Percentiles rank a stretch among this genome's conserved stretches.
Evolutionary conservation across 257 asterid species (phyloP).

Genomic region (Galeopsis tetrahit): DNA sequence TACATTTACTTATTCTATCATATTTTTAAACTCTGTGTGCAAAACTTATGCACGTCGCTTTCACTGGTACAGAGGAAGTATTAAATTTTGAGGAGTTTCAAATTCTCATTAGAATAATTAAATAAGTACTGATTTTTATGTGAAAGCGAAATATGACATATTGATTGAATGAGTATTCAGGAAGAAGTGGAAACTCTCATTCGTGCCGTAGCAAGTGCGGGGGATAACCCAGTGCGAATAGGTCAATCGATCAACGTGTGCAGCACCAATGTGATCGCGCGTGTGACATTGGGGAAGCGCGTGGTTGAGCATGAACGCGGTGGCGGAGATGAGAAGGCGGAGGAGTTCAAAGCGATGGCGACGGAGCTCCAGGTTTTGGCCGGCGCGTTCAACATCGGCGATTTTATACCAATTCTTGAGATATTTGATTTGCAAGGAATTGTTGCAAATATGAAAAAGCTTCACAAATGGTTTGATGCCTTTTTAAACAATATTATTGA

Average conservation of each 20-base stretch:
- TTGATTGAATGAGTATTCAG: too few species aligned
- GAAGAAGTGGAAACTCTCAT: constrained; percentile 66
- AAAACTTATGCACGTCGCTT: too few species aligned
- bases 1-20: too few species aligned
- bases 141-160: too few species aligned
- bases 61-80: too few species aligned
- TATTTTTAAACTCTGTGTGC: too few species aligned
- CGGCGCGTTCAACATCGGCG: constrained; percentile 83
- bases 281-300: constrained; percentile 70
- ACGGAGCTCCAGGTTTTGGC: constrained; percentile 76
- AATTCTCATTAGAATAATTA: too few species aligned
- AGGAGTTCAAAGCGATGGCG: constrained; percentile 81
- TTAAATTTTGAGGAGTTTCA: too few species aligned
- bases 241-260: constrained; percentile 69
- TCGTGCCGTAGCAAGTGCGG: constrained; percentile 51
- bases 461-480: constrained; percentile 71
- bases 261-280: constrained; percentile 69
- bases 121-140: too few species aligned
- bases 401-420: constrained; percentile 75
- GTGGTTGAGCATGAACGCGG: constrained; percentile 67
- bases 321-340: constrained; percentile 73
- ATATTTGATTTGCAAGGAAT: constrained; percentile 76
- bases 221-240: constrained; percentile 43
- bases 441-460: constrained; percentile 69
- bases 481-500: constrained; percentile 58